phyloP scores from a whole-genome alignment of 2,329 filamentous ascomycete genomes.

The Sporothrix variecibatus region DNA sequence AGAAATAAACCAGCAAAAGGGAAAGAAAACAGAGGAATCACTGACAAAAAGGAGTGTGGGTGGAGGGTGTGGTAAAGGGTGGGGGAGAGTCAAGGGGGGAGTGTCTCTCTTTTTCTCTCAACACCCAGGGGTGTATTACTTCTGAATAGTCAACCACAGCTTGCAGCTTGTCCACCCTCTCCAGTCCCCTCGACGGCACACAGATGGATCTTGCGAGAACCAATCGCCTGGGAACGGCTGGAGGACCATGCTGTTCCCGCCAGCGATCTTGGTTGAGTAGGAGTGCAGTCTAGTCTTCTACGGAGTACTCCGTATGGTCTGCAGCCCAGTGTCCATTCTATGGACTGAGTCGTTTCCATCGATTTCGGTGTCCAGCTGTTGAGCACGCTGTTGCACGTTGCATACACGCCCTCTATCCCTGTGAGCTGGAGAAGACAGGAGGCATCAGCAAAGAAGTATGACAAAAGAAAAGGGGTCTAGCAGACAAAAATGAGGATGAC shows the following conservation, averaged over 20 bases:
- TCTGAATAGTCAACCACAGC: too few species aligned
- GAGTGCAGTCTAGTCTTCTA: neutral
- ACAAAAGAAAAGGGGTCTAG: neutral
- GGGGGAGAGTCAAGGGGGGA: slow-evolving; percentile 6
- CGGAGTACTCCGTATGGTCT: neutral
- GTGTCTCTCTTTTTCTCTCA: neutral
- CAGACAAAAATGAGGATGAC: neutral
- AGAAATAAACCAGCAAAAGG: neutral
- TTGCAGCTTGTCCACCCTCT: neutral
- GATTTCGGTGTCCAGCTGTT: neutral
- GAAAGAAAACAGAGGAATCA: neutral
- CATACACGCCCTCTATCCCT: neutral
- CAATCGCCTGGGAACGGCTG: slow-evolving; percentile 18
- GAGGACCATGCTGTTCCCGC: slow-evolving; percentile 11
- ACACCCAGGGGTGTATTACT: neutral
- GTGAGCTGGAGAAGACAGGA: neutral
- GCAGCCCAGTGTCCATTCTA: neutral
- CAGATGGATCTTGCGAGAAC: neutral
- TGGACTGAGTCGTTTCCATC: neutral
- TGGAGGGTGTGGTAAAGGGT: slow-evolving; percentile 5
- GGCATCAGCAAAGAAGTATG: neutral
- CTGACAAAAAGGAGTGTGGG: neutral
- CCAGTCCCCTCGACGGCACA: neutral
- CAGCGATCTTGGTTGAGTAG: slow-evolving; percentile 12
- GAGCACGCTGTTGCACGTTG: neutral